Percentiles rank a stretch among this genome's conserved stretches.
These are phyloP conservation scores for Suillus paluster DNA, from an alignment of 768 basidiomycete genomes.

Conservation along the genomic window DNA sequence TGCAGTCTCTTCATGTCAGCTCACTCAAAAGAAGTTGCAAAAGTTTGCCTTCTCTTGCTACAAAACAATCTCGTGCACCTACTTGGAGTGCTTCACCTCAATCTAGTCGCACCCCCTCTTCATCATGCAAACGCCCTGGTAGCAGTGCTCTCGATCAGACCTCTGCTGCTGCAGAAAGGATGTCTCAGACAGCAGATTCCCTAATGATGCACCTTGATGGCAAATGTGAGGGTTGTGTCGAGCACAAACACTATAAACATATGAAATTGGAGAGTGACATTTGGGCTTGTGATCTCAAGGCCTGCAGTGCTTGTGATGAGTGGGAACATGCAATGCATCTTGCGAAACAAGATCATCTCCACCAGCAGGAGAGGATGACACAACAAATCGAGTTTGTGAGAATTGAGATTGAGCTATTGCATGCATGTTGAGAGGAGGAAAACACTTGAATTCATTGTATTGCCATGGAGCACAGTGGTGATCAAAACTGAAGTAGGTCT, in stretches of 20 bases:
- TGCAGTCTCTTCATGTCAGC: not conserved
- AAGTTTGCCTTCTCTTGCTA: not conserved
- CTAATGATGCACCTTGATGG: not conserved
- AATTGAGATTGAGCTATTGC: not conserved
- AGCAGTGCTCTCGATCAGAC: not conserved
- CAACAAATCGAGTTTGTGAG: not conserved
- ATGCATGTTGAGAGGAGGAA: too few relatives aligned
- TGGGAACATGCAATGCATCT: not conserved
- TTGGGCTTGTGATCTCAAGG: not conserved
- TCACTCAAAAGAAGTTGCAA: not conserved
- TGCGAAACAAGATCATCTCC: not conserved
- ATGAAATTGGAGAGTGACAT: not conserved
- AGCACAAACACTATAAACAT: not conserved
- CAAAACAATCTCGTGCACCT: not conserved
- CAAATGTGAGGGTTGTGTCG: not conserved
- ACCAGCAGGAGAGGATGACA: not conserved
- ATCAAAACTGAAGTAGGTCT: too few relatives aligned
- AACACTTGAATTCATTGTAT: too few relatives aligned
- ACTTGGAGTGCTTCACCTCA: not conserved
- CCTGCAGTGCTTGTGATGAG: not conserved
- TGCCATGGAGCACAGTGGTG: too few relatives aligned
- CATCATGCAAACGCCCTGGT: not conserved
- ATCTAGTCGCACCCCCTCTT: not conserved
- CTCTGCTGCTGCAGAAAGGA: not conserved
- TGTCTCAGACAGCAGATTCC: not conserved